A percentile compares a stretch with the other conserved stretches of the same genome.
Conservation (phyloP, 1,284 basidiomycete genomes). For the Amylostereum chailletii region DNA sequence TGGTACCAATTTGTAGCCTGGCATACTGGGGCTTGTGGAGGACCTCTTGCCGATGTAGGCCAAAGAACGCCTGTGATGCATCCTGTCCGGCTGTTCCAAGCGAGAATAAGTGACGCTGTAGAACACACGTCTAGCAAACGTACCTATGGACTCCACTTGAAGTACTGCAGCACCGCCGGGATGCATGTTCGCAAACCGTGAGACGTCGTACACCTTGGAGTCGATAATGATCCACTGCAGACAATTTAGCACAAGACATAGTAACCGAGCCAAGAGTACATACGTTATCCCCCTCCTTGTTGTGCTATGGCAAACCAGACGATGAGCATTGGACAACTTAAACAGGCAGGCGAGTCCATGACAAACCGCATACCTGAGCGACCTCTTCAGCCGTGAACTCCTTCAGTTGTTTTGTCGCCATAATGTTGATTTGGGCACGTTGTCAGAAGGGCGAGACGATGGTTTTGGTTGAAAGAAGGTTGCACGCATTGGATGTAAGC, state of each 20-base stretch:
- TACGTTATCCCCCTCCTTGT: constrained; percentile 65
- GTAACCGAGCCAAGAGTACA: constrained; percentile 13
- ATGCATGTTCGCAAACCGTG: constrained; percentile 55
- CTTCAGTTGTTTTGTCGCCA: constrained; percentile 18
- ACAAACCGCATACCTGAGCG: constrained; percentile 32
- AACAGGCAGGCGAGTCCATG: neutral
- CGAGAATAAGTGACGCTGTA: neutral
- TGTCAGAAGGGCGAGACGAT: too few relatives aligned
- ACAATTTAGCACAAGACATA: neutral
- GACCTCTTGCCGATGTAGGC: constrained; percentile 86
- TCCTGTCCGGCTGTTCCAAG: constrained; percentile 56
- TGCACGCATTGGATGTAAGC: too few relatives aligned
- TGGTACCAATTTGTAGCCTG: constrained; percentile 73
- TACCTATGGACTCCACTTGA: constrained; percentile 29
- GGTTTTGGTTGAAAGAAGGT: too few relatives aligned
- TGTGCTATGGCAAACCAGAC: constrained; percentile 42
- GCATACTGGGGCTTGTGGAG: constrained; percentile 76
- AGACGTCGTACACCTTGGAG: constrained; percentile 58
- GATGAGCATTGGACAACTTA: constrained; percentile 1
- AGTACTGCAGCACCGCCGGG: constrained; percentile 61
- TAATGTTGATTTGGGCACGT: too few relatives aligned
- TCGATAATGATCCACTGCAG: constrained; percentile 58
- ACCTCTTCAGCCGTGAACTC: constrained; percentile 44
- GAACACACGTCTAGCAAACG: neutral
- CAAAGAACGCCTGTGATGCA: constrained; percentile 84